These are phyloP conservation scores for Lepidium didymum DNA, from an alignment of 345 rosid genomes.

Conservation along the genomic window DNA sequence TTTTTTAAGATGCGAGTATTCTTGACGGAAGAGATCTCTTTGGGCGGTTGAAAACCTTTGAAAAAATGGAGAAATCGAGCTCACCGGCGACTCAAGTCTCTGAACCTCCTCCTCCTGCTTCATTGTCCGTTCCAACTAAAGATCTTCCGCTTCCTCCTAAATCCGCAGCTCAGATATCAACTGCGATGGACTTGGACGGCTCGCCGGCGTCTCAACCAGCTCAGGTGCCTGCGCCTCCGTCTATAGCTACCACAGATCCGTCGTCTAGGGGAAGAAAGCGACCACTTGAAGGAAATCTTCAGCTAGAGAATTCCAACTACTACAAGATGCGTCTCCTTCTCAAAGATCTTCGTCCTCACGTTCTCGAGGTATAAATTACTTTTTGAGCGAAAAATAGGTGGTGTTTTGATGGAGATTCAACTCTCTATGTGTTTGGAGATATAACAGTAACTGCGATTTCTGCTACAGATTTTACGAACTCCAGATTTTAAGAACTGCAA, in stretches of 20 bases:
- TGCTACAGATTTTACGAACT: conserved; percentile 42
- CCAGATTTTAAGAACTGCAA: conserved; percentile 59
- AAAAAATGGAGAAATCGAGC: conserved; percentile 21
- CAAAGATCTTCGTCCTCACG: conserved; percentile 54
- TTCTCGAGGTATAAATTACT: conserved; percentile 41
- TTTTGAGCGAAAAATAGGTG: background rate
- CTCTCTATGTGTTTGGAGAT: background rate
- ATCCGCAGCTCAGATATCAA: background rate
- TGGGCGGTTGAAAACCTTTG: conserved; percentile 9
- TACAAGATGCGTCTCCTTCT: conserved; percentile 55
- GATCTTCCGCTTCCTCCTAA: conserved; percentile 5
- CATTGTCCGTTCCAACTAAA: conserved; percentile 3
- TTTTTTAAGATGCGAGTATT: background rate
- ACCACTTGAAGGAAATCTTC: conserved; percentile 35
- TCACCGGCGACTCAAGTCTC: background rate
- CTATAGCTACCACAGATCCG: conserved; percentile 7
- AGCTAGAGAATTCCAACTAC: conserved; percentile 42
- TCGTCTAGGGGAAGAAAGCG: conserved; percentile 43
- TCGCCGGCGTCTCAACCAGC: background rate
- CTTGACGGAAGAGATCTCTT: background rate
- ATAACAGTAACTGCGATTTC: background rate
- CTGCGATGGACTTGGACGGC: background rate
- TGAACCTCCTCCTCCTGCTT: background rate
- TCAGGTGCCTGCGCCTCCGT: conserved; percentile 21
- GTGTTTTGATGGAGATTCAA: background rate